These are phyloP conservation scores for Scortechinia acanthostroma DNA, from an alignment of 2,329 filamentous ascomycete genomes.

Conservation along the genomic window DNA sequence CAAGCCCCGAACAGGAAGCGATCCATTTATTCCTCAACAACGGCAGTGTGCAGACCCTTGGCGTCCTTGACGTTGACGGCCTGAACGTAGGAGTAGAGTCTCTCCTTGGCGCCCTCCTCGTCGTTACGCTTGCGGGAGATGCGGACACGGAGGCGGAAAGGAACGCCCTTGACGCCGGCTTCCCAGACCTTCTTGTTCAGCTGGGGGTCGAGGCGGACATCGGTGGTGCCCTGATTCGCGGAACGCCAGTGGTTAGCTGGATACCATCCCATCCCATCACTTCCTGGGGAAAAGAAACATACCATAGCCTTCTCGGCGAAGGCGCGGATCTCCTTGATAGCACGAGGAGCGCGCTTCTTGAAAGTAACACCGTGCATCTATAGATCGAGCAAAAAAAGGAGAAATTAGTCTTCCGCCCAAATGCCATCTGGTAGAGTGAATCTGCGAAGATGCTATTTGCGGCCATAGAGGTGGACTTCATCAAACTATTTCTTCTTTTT, in stretches of 20 bases:
- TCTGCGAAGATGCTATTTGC: background rate
- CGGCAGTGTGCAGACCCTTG: constrained; percentile 89
- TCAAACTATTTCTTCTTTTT: constrained; percentile 2
- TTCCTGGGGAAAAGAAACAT: constrained; percentile 31
- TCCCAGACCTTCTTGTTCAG: constrained; percentile 99
- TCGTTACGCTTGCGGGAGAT: constrained; percentile 99
- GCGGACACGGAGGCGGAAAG: constrained; percentile 92
- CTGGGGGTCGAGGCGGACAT: constrained; percentile 96
- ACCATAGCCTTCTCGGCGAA: constrained; percentile 96
- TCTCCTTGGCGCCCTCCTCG: constrained; percentile 98
- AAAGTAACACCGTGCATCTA: constrained; percentile 95
- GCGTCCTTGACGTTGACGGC: constrained; percentile 99
- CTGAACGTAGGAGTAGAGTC: constrained; percentile 99
- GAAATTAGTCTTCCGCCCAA: constrained; percentile 12
- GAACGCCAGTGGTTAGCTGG: background rate
- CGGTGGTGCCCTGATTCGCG: constrained; percentile 71
- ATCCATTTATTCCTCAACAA: constrained; percentile 58
- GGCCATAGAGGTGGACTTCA: constrained; percentile 3
- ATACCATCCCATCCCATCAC: background rate
- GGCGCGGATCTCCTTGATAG: constrained; percentile 98
- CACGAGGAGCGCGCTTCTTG: constrained; percentile 98
- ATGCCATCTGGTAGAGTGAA: background rate
- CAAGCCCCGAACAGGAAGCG: too few species aligned
- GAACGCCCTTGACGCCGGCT: constrained; percentile 95
- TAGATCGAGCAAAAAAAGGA: constrained; percentile 5